A percentile compares a stretch with the other conserved stretches of the same genome.
phyloP scores from a whole-genome alignment of 2,329 filamentous ascomycete species.

The Chaetomiaceae sp. region DNA sequence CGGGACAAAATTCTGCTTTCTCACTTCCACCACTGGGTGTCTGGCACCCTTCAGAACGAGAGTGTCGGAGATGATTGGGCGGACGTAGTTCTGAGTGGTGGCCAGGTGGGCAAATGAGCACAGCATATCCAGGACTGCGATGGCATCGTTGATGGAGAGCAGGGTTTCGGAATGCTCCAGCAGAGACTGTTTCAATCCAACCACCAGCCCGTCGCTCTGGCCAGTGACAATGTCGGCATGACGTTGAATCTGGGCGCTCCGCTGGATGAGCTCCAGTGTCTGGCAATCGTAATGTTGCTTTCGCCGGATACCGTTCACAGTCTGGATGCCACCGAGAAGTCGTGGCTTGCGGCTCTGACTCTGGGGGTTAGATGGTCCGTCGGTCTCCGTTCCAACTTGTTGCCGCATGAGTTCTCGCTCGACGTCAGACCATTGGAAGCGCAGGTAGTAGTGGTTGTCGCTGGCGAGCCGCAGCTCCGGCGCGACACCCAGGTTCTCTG shows the following conservation, averaged over 20 bases:
- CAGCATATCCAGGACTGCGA: conserved; percentile 85
- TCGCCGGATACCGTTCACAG: conserved; percentile 72
- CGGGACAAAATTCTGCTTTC: conserved; percentile 66
- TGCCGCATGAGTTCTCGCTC: conserved; percentile 12
- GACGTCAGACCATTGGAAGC: conserved; percentile 48
- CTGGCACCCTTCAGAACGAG: conserved; percentile 69
- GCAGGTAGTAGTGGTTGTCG: conserved; percentile 39
- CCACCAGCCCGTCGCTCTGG: conserved; percentile 73
- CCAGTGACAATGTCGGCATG: conserved; percentile 79
- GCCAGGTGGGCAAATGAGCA: conserved; percentile 70
- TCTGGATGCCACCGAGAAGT: conserved; percentile 35
- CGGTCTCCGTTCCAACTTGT: conserved; percentile 47
- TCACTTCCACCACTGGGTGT: conserved; percentile 68
- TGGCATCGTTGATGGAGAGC: conserved; percentile 79
- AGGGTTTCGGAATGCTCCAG: conserved; percentile 65
- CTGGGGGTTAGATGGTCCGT: not conserved
- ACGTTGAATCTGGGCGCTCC: conserved; percentile 71
- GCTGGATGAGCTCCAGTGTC: conserved; percentile 76
- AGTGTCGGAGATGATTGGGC: conserved; percentile 63
- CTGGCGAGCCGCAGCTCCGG: conserved; percentile 18
- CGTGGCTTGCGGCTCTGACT: not conserved
- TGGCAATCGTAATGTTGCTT: conserved; percentile 81
- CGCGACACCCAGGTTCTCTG: conserved; percentile 9
- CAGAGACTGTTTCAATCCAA: conserved; percentile 67
- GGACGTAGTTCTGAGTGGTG: conserved; percentile 53